Percentiles rank a stretch among this genome's conserved stretches.
These are phyloP conservation scores for Daldinia sp. DNA, from an alignment of 2,329 filamentous ascomycete genomes.

Conservation along the genomic window DNA sequence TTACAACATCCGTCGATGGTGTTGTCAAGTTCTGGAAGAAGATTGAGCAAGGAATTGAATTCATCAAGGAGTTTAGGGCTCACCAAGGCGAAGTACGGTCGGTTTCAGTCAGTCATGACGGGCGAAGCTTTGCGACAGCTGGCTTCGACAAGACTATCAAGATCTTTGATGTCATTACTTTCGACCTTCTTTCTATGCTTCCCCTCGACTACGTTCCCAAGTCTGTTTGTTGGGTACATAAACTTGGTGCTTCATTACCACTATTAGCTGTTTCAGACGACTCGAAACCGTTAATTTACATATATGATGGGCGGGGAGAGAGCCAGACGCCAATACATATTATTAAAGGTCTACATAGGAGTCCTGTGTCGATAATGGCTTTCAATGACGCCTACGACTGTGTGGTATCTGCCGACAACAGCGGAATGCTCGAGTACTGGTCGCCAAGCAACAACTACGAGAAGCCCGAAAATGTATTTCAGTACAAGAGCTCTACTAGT, in stretches of 20 bases:
- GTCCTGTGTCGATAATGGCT: constrained; percentile 81
- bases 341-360: constrained; percentile 80
- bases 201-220: constrained; percentile 78
- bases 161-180: constrained; percentile 84
- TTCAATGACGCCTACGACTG: constrained; percentile 92
- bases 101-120: constrained; percentile 87
- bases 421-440: constrained; percentile 98
- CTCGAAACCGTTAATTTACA: constrained; percentile 73
- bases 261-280: constrained; percentile 84
- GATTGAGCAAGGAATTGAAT: constrained; percentile 86
- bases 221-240: constrained; percentile 91
- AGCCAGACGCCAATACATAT: constrained; percentile 78
- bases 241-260: constrained; percentile 85
- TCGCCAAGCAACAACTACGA: constrained; percentile 80
- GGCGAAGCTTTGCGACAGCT: constrained; percentile 90
- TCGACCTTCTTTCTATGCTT: constrained; percentile 85
- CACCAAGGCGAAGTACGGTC: constrained; percentile 85
- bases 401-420: constrained; percentile 86
- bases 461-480: constrained; percentile 90
- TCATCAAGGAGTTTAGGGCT: constrained; percentile 96
- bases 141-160: constrained; percentile 82
- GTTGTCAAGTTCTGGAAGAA: constrained; percentile 99
- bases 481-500: constrained; percentile 92
- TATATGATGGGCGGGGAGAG: constrained; percentile 92
- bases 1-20: constrained; percentile 93